A percentile compares a stretch with the other conserved stretches of the same genome.
These are phyloP conservation scores for Podaxis carcinomalis DNA, from an alignment of 768 basidiomycete species.

Conservation along the genomic window DNA sequence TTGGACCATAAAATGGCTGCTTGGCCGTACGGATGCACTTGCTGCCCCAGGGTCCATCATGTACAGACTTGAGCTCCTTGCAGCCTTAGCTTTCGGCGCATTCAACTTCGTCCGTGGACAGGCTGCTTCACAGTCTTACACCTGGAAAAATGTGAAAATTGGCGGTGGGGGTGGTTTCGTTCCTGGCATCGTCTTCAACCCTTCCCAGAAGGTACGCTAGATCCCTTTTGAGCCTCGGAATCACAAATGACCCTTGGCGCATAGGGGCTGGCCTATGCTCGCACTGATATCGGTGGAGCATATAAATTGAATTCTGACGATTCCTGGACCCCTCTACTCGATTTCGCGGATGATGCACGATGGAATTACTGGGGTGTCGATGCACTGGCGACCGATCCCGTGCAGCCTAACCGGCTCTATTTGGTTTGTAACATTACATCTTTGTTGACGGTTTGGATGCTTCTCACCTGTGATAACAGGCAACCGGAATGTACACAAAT, in stretches of 20 bases:
- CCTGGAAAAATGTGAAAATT: constrained; percentile 61
- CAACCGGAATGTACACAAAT: constrained; percentile 61
- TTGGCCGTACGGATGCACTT: neutral
- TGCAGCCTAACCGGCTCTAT: constrained; percentile 50
- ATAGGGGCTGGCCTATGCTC: constrained; percentile 58
- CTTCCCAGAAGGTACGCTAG: constrained; percentile 36
- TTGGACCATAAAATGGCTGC: neutral
- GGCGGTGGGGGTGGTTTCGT: constrained; percentile 47
- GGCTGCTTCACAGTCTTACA: constrained; percentile 47
- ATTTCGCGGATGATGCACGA: constrained; percentile 41
- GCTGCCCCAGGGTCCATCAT: constrained; percentile 17
- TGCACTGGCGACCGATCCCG: constrained; percentile 60
- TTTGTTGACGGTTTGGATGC: neutral
- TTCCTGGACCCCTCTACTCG: constrained; percentile 59
- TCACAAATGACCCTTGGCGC: neutral
- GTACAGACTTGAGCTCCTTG: constrained; percentile 27
- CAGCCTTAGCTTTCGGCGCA: constrained; percentile 24
- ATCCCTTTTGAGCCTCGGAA: neutral
- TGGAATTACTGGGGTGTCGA: constrained; percentile 65
- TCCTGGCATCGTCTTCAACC: constrained; percentile 59
- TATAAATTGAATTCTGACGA: constrained; percentile 60
- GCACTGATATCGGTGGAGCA: constrained; percentile 65
- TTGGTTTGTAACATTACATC: constrained; percentile 26
- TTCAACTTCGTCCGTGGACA: constrained; percentile 26
- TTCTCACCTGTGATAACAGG: constrained; percentile 24